Evolutionary conservation across 768 basidiomycete species (phyloP).

Genomic region (Boletus sensibilis): DNA sequence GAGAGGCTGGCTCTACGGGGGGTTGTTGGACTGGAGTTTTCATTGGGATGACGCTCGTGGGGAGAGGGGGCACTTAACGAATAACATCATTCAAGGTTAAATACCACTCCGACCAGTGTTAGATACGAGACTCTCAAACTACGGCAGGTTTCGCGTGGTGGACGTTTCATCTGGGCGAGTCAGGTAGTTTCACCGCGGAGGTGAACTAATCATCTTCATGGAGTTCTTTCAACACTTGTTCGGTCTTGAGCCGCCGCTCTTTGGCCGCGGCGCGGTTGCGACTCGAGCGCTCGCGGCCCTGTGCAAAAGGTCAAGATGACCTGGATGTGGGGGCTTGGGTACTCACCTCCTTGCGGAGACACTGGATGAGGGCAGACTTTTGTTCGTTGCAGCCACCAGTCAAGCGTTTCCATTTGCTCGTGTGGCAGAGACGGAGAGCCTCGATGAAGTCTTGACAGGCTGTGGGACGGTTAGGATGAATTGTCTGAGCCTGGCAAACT

Average conservation of each 20-base stretch:
- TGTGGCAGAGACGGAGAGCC: conserved; percentile 71
- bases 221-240: conserved; percentile 62
- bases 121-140: conserved; percentile 1
- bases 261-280: conserved; percentile 63
- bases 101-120: background rate
- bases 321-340: background rate
- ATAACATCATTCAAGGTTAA: conserved; percentile 1
- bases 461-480: conserved; percentile 29
- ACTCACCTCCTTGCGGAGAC: conserved; percentile 68
- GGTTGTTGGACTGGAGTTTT: background rate
- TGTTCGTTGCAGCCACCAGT: conserved; percentile 68
- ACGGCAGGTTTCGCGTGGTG: background rate
- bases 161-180: background rate
- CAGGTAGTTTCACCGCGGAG: background rate
- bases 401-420: conserved; percentile 58
- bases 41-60: background rate
- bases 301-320: conserved; percentile 5
- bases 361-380: conserved; percentile 67
- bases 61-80: background rate
- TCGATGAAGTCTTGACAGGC: conserved; percentile 77
- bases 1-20: background rate
- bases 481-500: conserved; percentile 6
- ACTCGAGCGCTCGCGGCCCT: conserved; percentile 61
- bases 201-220: conserved; percentile 42
- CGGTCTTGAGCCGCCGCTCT: conserved; percentile 51